phyloP scores from a whole-genome alignment of 441 rosid species.

The Bruguiera hainesii region DNA sequence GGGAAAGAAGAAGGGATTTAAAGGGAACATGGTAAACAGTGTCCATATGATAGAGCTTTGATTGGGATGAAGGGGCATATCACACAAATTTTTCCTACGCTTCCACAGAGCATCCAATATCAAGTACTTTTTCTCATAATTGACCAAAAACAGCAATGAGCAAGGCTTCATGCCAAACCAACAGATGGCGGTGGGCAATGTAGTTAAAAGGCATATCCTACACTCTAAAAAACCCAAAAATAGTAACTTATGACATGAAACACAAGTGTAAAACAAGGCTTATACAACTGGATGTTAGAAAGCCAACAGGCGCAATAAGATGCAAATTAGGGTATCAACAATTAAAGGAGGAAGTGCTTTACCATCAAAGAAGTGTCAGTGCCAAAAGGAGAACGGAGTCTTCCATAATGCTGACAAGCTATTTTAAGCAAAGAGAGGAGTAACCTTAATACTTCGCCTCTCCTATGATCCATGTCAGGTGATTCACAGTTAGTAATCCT shows the following conservation, averaged over 20 bases:
- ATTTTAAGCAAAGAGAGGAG: constrained; percentile 90
- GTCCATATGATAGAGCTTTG: no score
- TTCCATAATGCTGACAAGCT: constrained; percentile 94
- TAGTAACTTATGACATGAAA: no score
- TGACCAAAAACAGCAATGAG: no score
- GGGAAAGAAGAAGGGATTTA: not conserved
- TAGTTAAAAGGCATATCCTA: no score
- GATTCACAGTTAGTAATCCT: constrained; percentile 68
- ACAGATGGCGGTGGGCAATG: no score
- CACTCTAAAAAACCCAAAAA: no score
- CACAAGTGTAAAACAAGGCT: no score
- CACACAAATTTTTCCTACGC: no score
- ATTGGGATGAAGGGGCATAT: no score
- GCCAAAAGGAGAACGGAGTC: constrained; percentile 92
- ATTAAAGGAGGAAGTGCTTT: constrained; percentile 16
- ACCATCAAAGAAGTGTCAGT: constrained; percentile 63
- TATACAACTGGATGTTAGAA: not conserved
- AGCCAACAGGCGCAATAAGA: not conserved
- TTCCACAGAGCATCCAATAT: no score
- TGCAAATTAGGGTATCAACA: not conserved
- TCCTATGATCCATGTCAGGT: constrained; percentile 50
- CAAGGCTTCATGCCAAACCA: no score
- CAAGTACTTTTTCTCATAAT: no score
- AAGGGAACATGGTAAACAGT: not conserved
- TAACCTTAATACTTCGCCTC: constrained; percentile 58